phyloP scores from a whole-genome alignment of 2,329 filamentous ascomycete genomes.

The Claviceps sorghi region DNA sequence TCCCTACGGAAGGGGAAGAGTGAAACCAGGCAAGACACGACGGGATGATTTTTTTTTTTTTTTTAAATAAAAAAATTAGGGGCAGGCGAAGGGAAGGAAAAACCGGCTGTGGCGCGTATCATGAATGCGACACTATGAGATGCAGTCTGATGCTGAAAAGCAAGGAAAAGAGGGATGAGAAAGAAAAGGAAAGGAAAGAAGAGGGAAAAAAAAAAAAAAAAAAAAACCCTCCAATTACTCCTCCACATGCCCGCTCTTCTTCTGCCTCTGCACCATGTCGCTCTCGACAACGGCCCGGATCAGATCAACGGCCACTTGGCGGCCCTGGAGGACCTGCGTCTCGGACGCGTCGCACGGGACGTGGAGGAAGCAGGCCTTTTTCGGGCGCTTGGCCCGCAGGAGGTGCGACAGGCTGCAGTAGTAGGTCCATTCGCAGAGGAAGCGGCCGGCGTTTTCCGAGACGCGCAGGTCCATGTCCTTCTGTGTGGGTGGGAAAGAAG shows the following conservation, averaged over 20 bases:
- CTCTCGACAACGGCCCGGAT: constrained; percentile 43
- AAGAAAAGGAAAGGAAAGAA: neutral
- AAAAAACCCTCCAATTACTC: neutral
- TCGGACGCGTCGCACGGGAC: constrained; percentile 48
- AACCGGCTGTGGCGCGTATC: too few species aligned
- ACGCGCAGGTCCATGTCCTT: constrained; percentile 34
- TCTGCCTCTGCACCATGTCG: constrained; percentile 19
- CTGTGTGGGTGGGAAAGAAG: constrained; percentile 11
- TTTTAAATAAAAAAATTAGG: too few species aligned
- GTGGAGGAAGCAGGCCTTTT: constrained; percentile 54
- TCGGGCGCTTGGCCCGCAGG: constrained; percentile 28
- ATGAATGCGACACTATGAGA: too few species aligned
- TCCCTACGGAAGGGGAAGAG: too few species aligned
- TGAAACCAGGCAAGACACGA: too few species aligned
- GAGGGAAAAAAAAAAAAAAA: neutral
- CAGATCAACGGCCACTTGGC: constrained; percentile 37
- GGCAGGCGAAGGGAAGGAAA: too few species aligned
- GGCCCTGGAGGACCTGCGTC: constrained; percentile 31
- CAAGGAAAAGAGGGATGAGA: neutral
- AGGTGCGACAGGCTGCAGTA: constrained; percentile 51
- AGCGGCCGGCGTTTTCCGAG: constrained; percentile 57
- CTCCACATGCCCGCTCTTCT: constrained; percentile 1
- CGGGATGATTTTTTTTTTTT: too few species aligned
- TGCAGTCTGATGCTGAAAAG: too few species aligned
- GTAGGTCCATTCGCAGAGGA: constrained; percentile 68